Conservation (phyloP, 805 yeast genomes). For the Candida coquimbonensis region DNA sequence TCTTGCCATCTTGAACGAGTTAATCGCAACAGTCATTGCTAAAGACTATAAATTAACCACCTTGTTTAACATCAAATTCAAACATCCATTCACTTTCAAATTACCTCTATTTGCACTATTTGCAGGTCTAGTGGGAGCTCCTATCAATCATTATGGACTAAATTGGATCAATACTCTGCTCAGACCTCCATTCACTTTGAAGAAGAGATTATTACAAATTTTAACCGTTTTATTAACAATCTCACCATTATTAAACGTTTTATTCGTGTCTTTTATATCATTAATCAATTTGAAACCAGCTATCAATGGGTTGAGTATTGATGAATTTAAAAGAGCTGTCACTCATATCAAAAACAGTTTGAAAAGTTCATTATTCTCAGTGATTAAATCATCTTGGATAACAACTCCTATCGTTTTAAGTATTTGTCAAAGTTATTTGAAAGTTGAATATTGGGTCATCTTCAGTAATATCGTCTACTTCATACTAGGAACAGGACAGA, state of each 20-base stretch:
- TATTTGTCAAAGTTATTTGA: constrained; percentile 49
- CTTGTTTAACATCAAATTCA: constrained; percentile 13
- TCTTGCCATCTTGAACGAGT: constrained; percentile 51
- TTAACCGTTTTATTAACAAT: constrained; percentile 44
- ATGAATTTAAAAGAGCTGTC: constrained; percentile 12
- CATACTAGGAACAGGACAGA: constrained; percentile 55
- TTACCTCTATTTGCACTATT: constrained; percentile 49
- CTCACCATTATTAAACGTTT: constrained; percentile 44
- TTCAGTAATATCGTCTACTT: constrained; percentile 54
- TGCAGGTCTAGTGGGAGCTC: constrained; percentile 49
- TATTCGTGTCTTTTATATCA: constrained; percentile 47
- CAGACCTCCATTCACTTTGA: constrained; percentile 33
- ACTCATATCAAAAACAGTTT: constrained; percentile 23
- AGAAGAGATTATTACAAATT: constrained; percentile 42
- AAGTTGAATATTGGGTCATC: constrained; percentile 58
- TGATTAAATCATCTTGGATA: constrained; percentile 46
- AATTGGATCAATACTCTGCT: constrained; percentile 37
- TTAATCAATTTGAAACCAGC: constrained; percentile 33
- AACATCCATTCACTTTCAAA: constrained; percentile 27
- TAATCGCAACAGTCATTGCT: constrained; percentile 45
- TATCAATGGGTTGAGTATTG: constrained; percentile 8
- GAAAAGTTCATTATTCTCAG: constrained; percentile 36
- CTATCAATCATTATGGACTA: constrained; percentile 50
- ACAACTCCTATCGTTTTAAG: constrained; percentile 45
- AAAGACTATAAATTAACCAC: constrained; percentile 32